Evolutionary conservation across 805 yeast genomes (phyloP), one percentile per base, ranked within the genome.

Genomic region (Saturnispora sekii): DNA sequence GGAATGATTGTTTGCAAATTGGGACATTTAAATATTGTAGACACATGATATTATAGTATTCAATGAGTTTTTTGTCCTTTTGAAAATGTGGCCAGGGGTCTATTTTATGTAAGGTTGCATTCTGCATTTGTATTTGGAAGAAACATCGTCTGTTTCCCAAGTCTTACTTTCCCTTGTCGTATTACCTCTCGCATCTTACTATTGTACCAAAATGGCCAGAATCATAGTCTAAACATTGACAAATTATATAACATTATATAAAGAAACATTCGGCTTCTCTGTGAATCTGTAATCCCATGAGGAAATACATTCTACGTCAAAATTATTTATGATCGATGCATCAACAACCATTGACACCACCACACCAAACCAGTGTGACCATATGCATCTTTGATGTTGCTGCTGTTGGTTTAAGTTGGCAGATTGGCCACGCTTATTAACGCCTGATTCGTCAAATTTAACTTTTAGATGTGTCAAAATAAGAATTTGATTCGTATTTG

Each of bases 331-430:
- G 11, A 73, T 58, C 12, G 62, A 53, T 45, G 77, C 82, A 59
- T 82, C 87, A 9, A 76, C 70, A 12, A 81, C 75, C 52, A 82
- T 52, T 50, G 70, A 76, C 32, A 81, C 53, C 44, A 74, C 73
- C 37, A 79, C 78, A 3, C 90, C 93, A 57, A 74, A 77, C 77
- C 84, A 77, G 5, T 81, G 67, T 7, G 90, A 79, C 82, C 84
- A 82, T 1, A 74, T 44, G 2, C 77, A 69, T 56, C 83, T 69
- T n/a, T 58, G 53, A 5, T 60, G 46, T 48, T 34, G 42, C 34
- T 45, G 48, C 26, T 47, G 38, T 18, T 53, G 52, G 21, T 72
- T 57, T 47, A 80, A 59, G 38, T 79, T 79, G 0, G 87, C 74
- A 16, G 76, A 69, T 45, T 79, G 83, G 2, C 88, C 88, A 26